These are phyloP conservation scores for Auricularia cornea DNA, from an alignment of 768 basidiomycete species.

Conservation along the genomic window DNA sequence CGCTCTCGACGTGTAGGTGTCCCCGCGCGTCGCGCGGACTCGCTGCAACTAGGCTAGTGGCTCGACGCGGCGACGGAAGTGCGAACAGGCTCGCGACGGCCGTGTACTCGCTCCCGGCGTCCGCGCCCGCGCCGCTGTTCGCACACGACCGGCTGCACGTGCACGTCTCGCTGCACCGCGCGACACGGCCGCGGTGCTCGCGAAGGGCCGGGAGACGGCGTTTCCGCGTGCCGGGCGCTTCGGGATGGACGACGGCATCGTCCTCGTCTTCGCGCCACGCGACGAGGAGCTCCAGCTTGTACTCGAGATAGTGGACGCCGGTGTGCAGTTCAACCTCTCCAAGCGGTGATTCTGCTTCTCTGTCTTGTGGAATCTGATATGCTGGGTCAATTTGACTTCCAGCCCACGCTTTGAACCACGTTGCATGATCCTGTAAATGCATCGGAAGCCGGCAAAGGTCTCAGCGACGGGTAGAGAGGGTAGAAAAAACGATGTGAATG, in stretches of 20 bases:
- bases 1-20: no score
- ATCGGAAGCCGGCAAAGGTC: no score
- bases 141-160: conserved; percentile 1
- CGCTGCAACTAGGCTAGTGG: no score
- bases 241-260: neutral
- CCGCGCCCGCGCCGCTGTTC: neutral
- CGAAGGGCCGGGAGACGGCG: conserved; percentile 2
- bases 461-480: no score
- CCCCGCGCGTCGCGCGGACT: no score
- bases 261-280: conserved; percentile 4
- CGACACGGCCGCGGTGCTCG: conserved; percentile 2
- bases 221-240: neutral
- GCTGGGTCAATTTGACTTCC: no score
- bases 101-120: no score
- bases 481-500: no score
- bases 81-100: neutral
- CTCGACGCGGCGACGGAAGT: no score
- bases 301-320: conserved; percentile 3
- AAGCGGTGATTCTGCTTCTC: neutral
- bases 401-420: no score
- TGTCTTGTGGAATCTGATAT: no score
- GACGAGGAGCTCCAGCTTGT: conserved; percentile 4
- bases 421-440: no score
- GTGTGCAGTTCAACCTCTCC: neutral
- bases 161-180: conserved; percentile 3